These are phyloP conservation scores for Myxozyma melibiosi DNA, from an alignment of 805 yeast species.

Conservation along the genomic window DNA sequence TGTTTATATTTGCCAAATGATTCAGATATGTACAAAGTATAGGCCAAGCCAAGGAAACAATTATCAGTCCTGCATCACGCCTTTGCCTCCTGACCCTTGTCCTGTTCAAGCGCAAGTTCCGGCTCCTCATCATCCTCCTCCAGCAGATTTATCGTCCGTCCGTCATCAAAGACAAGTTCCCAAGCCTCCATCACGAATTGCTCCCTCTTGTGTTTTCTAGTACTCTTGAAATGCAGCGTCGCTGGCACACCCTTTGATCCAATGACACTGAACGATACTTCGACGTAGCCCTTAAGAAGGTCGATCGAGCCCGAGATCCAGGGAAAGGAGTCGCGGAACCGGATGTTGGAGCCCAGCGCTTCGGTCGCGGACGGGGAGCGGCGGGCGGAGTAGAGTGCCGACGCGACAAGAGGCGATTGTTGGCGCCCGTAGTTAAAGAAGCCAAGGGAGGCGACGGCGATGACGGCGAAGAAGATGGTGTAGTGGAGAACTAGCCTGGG, in stretches of 20 bases:
- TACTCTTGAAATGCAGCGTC: conserved; percentile 66
- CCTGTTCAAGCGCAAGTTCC: not conserved
- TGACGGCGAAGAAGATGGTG: conserved; percentile 53
- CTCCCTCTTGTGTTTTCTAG: conserved; percentile 59
- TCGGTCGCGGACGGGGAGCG: conserved; percentile 67
- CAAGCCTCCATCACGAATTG: conserved; percentile 65
- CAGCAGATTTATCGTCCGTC: conserved; percentile 41
- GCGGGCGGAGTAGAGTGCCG: conserved; percentile 82
- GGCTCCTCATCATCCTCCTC: conserved; percentile 46
- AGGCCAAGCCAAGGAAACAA: no score
- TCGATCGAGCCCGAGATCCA: conserved; percentile 88
- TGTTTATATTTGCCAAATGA: no score
- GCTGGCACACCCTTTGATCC: conserved; percentile 61
- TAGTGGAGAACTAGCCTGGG: conserved; percentile 58
- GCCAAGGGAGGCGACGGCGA: conserved; percentile 59
- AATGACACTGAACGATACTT: conserved; percentile 67
- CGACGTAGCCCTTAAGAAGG: conserved; percentile 78
- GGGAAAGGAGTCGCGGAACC: conserved; percentile 73
- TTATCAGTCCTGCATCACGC: no score
- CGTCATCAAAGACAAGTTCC: conserved; percentile 57
- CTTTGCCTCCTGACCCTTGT: no score
- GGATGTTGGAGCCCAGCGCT: conserved; percentile 72
- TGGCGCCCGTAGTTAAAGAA: conserved; percentile 93
- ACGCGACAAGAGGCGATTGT: conserved; percentile 82
- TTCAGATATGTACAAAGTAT: no score